Evolutionary conservation across 495 filamentous ascomycete genomes (phyloP).

Genomic region (Penicillium pulvis): DNA sequence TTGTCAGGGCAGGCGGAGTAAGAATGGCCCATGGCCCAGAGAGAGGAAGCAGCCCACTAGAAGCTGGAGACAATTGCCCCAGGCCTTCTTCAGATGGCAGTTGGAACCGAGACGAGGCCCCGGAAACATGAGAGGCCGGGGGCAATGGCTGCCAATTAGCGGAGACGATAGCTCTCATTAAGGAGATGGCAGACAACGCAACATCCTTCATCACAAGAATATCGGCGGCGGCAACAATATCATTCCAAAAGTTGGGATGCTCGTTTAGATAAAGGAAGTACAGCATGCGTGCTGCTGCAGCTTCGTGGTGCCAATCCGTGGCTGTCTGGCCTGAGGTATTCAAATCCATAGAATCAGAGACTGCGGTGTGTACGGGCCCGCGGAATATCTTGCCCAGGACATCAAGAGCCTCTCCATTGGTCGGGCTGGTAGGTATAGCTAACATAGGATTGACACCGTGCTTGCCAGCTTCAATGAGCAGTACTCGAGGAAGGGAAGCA

Average conservation of each 20-base stretch:
- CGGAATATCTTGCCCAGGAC: constrained; percentile 58
- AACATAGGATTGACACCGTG: constrained; percentile 49
- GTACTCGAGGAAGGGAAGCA: constrained; percentile 56
- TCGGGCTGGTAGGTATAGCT: constrained; percentile 49
- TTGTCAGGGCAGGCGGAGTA: constrained; percentile 51
- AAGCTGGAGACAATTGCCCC: constrained; percentile 37
- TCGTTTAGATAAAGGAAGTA: constrained; percentile 58
- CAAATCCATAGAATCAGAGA: constrained; percentile 33
- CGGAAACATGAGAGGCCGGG: constrained; percentile 18
- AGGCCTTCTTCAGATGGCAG: constrained; percentile 47
- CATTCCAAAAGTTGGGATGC: constrained; percentile 51
- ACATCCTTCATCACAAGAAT: constrained; percentile 60
- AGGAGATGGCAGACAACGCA: constrained; percentile 55
- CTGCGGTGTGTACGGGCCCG: constrained; percentile 42
- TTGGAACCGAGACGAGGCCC: constrained; percentile 36
- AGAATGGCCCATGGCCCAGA: constrained; percentile 55
- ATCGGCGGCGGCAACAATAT: constrained; percentile 56
- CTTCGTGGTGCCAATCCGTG: constrained; percentile 47
- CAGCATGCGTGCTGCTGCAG: constrained; percentile 57
- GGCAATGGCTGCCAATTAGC: constrained; percentile 54
- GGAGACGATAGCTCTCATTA: constrained; percentile 55
- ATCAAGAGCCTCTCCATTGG: constrained; percentile 55
- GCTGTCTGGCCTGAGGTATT: constrained; percentile 38
- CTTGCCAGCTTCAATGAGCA: constrained; percentile 53
- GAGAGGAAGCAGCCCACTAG: constrained; percentile 42